Evolutionary conservation across 164 flowering plant species (phyloP).

Genomic region (Stephania yunnanensis): DNA sequence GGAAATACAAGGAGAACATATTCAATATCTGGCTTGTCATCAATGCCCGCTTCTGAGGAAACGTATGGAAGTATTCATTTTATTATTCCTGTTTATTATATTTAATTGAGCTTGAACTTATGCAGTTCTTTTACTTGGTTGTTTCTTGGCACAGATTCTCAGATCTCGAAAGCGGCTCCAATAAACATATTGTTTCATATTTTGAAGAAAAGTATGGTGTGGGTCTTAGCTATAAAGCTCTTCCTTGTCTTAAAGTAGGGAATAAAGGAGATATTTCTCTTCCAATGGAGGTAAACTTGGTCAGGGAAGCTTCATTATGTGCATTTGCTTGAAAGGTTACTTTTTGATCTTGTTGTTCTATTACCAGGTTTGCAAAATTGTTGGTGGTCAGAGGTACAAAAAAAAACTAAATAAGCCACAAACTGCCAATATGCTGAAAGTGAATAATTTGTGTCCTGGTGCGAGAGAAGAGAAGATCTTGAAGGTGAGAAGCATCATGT

Average conservation of each 20-base stretch:
- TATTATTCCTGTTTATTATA: neutral
- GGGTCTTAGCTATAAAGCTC: slow-evolving; percentile 59
- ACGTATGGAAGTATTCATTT: slow-evolving; percentile 42
- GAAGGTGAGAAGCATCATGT: neutral
- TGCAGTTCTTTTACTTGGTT: neutral
- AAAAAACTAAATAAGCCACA: neutral
- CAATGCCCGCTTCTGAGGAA: slow-evolving; percentile 61
- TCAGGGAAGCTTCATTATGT: neutral
- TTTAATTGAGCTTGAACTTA: neutral
- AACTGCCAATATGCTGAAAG: neutral
- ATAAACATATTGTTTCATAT: slow-evolving; percentile 81
- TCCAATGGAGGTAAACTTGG: slow-evolving; percentile 80
- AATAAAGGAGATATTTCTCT: slow-evolving; percentile 78
- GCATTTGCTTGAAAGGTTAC: neutral
- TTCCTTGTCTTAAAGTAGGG: slow-evolving; percentile 95
- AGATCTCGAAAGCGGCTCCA: slow-evolving; percentile 65
- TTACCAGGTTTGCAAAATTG: slow-evolving; percentile 2
- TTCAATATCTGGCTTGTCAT: slow-evolving; percentile 66
- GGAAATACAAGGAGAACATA: slow-evolving; percentile 72
- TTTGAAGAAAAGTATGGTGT: slow-evolving; percentile 79
- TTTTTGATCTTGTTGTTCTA: neutral
- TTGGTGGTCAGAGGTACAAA: slow-evolving; percentile 1
- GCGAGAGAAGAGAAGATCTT: neutral
- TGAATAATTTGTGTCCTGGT: neutral
- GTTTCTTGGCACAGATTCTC: slow-evolving; percentile 41